Conservation (phyloP, 208 protist genomes). For the Kentomonas sorsogonicus region DNA sequence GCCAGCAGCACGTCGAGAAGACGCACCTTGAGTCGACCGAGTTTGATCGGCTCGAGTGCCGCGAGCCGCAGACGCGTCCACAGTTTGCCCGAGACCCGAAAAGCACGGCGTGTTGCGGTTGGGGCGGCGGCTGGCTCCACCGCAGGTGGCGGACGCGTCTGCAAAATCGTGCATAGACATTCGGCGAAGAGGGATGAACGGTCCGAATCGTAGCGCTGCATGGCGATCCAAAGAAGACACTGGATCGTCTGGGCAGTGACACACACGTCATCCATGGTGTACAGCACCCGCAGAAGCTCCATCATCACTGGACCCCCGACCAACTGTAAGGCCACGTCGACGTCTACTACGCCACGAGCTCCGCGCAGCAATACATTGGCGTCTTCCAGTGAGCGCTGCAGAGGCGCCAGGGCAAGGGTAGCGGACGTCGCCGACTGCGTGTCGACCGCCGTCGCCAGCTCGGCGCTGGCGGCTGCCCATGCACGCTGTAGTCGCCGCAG, state of each 20-base stretch:
- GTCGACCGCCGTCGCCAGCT: no score
- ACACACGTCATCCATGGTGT: slow-evolving; percentile 35
- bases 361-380: no score
- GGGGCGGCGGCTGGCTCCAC: background rate
- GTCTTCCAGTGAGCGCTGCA: no score
- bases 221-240: slow-evolving; percentile 50
- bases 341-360: no score
- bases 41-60: background rate
- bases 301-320: slow-evolving; percentile 10
- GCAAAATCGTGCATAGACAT: slow-evolving; percentile 12
- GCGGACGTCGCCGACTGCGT: no score
- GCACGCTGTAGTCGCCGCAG: no score
- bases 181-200: slow-evolving; percentile 34
- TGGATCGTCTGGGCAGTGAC: slow-evolving; percentile 36
- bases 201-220: slow-evolving; percentile 70
- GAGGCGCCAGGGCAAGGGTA: no score
- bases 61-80: slow-evolving; percentile 6
- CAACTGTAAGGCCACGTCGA: slow-evolving; percentile 6
- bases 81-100: background rate
- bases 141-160: no score
- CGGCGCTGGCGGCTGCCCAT: no score
- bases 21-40: slow-evolving; percentile 37
- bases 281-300: slow-evolving; percentile 34
- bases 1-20: slow-evolving; percentile 75
- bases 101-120: background rate